These are phyloP conservation scores for Alternaria gaisen DNA, from an alignment of 2,329 filamentous ascomycete genomes.

Conservation along the genomic window DNA sequence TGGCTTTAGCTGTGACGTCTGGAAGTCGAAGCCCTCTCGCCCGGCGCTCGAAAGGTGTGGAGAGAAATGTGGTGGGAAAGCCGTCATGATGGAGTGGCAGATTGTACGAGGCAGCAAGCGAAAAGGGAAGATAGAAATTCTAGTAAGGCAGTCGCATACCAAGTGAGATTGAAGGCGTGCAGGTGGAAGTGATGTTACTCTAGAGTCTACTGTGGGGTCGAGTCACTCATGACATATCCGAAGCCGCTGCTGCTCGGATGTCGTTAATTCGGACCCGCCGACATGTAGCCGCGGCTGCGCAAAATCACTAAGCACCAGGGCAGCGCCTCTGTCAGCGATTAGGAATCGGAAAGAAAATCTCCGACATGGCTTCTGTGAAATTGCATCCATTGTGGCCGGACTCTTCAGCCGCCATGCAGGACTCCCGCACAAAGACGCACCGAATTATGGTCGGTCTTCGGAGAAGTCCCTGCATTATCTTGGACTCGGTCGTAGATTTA, in stretches of 20 bases:
- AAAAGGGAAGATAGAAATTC: not conserved
- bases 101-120: not conserved
- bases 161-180: not conserved
- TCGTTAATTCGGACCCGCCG: constrained; percentile 22
- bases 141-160: not conserved
- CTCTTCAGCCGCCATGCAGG: not conserved
- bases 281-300: constrained; percentile 20
- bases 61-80: constrained; percentile 63
- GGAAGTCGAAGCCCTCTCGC: constrained; percentile 51
- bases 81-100: constrained; percentile 55
- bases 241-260: constrained; percentile 14
- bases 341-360: constrained; percentile 1
- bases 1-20: constrained; percentile 23
- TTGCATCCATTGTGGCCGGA: not conserved
- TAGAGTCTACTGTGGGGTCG: constrained; percentile 14
- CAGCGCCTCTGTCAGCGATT: constrained; percentile 31
- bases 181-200: not conserved
- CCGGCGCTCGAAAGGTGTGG: constrained; percentile 59
- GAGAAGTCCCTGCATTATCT: not conserved
- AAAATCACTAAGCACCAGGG: constrained; percentile 8
- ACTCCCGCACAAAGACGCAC: not conserved
- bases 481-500: not conserved
- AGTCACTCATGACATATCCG: constrained; percentile 23
- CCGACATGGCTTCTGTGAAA: not conserved
- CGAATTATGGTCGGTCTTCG: not conserved